Base-by-base conservation (phyloP, 352 stramenopile species). In the Discostella stelligera region DNA sequence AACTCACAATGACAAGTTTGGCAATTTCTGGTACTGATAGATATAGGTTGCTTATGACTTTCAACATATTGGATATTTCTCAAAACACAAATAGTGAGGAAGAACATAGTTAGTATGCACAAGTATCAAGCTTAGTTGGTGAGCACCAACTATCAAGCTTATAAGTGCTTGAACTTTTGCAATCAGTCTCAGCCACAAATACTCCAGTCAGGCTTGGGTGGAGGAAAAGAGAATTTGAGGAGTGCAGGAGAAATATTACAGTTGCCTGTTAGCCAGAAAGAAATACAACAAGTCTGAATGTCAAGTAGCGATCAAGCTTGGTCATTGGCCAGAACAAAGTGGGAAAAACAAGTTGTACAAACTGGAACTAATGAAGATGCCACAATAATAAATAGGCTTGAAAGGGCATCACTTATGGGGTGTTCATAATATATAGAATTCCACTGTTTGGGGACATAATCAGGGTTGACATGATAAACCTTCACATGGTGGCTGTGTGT, bases 311-410 rank as follows among this genome's bases (percentile, higher is more conserved):
- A 32, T 55, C 63, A 83, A 46, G 5, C 64, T 5, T 83, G 75
- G 75, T 66, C 64, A 7, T 60, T 83, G 13, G 44, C 60, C 13
- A 70, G 75, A 56, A 69, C 75, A 20, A 83, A 83, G 37, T 83
- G 75, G 75, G 75, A 83, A 56, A 66, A 62, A 44, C 25, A 65
- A 56, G 30, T 32, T 44, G 20, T 46, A 25, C 30, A 55, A 55
- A 53, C 44, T 59, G 39, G 7, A 53, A 27, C 59, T 46, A 44
- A 66, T 23, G 54, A 56, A 14, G 25, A 64, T 30, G 14, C 27
- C 16, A 44, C 18, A 64, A 6, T 25, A 30, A 18, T 61, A 23
- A 49, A 21, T 53, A 64, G 7, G 25, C 0, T n/a, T 13, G 37
- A 55, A 20, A 7, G 30, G 18, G 54, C 37, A 54, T 16, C 68